Evolutionary conservation across 768 basidiomycete species (phyloP), one percentile per base, ranked within the genome.

Genomic region (Trametes maxima): DNA sequence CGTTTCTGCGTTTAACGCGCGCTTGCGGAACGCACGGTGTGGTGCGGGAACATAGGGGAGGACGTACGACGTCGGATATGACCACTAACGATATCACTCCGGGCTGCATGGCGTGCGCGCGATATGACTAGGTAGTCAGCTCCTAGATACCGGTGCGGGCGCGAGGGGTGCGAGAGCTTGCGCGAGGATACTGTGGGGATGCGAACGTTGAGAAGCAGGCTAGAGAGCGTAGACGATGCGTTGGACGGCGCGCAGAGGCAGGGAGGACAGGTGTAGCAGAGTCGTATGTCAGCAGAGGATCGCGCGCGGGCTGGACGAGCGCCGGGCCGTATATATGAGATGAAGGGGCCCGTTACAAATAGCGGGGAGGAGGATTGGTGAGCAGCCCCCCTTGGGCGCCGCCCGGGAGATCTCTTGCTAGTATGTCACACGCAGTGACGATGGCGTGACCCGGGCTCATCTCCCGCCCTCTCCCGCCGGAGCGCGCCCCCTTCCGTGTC

Each of bases 31-130:
- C 11, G 37, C 43, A 39, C 37, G 14, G 37, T 35, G 22, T 28
- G 54, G 12, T 55, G 60, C 48, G 24, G 42, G 52, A 58, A 57
- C n/a, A 64, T 24, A 35, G 17, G 17, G n/a, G 50, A 24, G 56
- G 45, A 70, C 75, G 68, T 61, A 77, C 75, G 22, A 75, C 69
- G 65, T 77, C 75, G 35, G 72, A 74, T 60, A 77, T 68, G 59
- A 73, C 69, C 54, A 69, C 63, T 39, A 73, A 62, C 44, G 65
- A 65, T 10, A 73, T 65, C 19, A 65, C 65, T 58, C 64, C 56
- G n/a, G 67, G 56, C 64, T 70, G 56, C 55, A 61, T 60, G 50
- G 57, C 24, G 37, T 36, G 45, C 37, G 61, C 50, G 50, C 37
- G 47, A 21, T 19, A 21, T 19, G 56, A 19, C 22, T 49, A 8